phyloP scores from a whole-genome alignment of 2,329 filamentous ascomycete species.

The Fusarium acutatum region DNA sequence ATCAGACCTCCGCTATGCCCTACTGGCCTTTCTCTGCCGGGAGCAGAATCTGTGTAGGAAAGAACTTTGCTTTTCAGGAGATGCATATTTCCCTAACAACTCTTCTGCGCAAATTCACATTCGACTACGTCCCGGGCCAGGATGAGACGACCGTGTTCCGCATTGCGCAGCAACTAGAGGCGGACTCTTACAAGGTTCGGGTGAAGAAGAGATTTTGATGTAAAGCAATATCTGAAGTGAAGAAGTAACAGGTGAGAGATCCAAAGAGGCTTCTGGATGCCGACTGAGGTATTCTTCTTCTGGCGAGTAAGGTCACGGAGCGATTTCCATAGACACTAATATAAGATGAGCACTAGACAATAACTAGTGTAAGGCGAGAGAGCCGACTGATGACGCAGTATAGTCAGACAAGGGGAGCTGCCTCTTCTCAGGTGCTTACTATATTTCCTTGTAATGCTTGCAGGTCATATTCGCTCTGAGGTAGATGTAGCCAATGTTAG shows the following conservation, averaged over 20 bases:
- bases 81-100: constrained; percentile 1
- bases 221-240: no score
- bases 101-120: not conserved
- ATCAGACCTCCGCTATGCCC: not conserved
- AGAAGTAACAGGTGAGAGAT: not conserved
- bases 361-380: not conserved
- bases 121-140: not conserved
- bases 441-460: not conserved
- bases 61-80: not conserved
- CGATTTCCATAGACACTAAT: not conserved
- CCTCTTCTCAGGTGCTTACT: not conserved
- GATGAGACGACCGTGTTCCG: constrained; percentile 1
- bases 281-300: not conserved
- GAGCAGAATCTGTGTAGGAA: not conserved
- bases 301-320: rapidly evolving
- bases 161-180: not conserved
- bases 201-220: not conserved
- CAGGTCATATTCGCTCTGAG: not conserved
- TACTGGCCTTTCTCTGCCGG: not conserved
- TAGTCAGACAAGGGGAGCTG: not conserved
- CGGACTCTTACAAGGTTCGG: not conserved
- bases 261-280: not conserved
- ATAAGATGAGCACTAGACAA: not conserved
- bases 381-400: not conserved
- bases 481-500: not conserved